Base-by-base conservation (phyloP, 208 protist genomes). In the Trypanosoma conorhini region DNA sequence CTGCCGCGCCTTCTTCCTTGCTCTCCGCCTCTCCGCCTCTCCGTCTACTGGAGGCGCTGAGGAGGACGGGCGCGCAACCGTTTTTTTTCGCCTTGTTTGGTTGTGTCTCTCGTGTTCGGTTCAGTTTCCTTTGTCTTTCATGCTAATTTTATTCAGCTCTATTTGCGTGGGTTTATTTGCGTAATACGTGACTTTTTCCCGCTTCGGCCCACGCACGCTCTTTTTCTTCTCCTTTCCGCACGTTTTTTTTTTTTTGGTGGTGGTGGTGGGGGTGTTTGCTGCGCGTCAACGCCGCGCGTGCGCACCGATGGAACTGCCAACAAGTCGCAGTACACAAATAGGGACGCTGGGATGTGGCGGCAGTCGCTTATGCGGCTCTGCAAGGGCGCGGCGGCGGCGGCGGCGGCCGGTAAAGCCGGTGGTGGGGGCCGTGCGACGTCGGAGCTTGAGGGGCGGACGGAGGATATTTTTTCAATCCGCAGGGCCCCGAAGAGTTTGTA, bases 401-500 rank as follows among this genome's bases (percentile, higher is more conserved):
- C 46, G 9, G 55, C 54, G 28, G 48, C 13, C 1, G 31, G 30
- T 62, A 48, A 5, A n/a, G 13, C 1, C 35, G 42, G 5, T 54
- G 21, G 35, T 70, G 24, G 40, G n/a, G 0, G 1, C 19, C 1
- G 33, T n/a, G 33, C 57, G n/a, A 59, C 54, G 12, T 62, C 58
- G 46, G 64, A 74, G 2, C 71, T 79, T 12, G 56, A 70, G 50
- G 42, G 57, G 42, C 67, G 73, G 38, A 86, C 82, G 17, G 65
- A 69, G 50, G 61, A 81, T 28, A 79, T 96, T 19, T 96, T 96
- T 62, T 55, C 78, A 58, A 85, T 96, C 67, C 90, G 90, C 26
- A 80, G 87, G 59, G 68, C 86, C 0, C 90, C 90, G 28, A 88
- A 77, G 17, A 91, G 84, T 33, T 77, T 96, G 44, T 91, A 91